Conservation (phyloP, 495 filamentous ascomycete genomes). For the Penicillium fimorum region DNA sequence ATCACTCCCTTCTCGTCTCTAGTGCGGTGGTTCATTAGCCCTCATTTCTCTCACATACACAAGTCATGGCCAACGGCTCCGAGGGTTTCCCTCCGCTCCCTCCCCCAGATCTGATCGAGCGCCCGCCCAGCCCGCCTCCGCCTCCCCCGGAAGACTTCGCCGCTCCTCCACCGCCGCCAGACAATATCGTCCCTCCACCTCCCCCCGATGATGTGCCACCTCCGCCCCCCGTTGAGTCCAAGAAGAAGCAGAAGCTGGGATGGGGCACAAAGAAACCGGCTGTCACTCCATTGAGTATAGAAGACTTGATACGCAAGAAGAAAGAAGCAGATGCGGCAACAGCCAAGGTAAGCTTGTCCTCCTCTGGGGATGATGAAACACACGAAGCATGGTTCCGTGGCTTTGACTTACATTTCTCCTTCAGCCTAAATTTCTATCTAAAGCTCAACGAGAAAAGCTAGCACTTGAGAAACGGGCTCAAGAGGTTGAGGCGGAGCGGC, state of each 20-base stretch:
- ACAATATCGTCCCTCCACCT: constrained; percentile 54
- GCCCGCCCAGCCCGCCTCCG: constrained; percentile 51
- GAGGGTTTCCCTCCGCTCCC: constrained; percentile 23
- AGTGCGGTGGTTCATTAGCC: not conserved
- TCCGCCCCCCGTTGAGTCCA: constrained; percentile 40
- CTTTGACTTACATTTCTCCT: constrained; percentile 19
- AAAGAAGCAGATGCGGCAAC: constrained; percentile 74
- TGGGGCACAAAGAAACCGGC: constrained; percentile 46
- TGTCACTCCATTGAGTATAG: constrained; percentile 64
- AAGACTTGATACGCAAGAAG: constrained; percentile 76
- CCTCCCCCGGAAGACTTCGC: constrained; percentile 51
- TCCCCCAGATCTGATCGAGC: constrained; percentile 39
- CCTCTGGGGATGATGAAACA: not conserved
- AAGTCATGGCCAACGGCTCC: constrained; percentile 28
- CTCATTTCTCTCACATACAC: constrained; percentile 3
- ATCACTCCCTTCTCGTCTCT: constrained; percentile 19
- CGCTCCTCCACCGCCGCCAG: constrained; percentile 58
- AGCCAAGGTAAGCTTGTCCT: constrained; percentile 56
- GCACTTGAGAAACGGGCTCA: constrained; percentile 82
- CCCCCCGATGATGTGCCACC: constrained; percentile 26
- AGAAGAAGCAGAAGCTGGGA: constrained; percentile 57
- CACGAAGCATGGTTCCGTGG: not conserved
- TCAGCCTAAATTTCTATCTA: constrained; percentile 89
- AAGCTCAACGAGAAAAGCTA: constrained; percentile 81
- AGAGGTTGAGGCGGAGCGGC: constrained; percentile 71